Evolutionary conservation across 2,329 filamentous ascomycete species (phyloP).

Genomic region (Chalaropsis ovoidea): DNA sequence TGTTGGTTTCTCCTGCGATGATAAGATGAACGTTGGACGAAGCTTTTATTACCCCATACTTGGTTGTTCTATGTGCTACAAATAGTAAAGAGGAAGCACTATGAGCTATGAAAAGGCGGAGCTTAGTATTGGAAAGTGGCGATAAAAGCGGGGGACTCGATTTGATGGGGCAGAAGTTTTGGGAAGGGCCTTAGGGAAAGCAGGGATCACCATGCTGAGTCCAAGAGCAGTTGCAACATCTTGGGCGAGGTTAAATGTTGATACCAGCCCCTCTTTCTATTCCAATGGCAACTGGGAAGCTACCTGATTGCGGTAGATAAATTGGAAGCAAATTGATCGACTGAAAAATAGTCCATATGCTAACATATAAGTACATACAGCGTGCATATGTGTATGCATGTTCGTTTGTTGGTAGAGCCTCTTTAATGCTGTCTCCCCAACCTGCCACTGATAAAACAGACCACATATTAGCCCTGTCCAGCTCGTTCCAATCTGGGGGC

Average conservation of each 20-base stretch:
- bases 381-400: too few relatives aligned
- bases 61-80: neutral
- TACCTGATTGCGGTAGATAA: neutral
- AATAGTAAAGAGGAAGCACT: neutral
- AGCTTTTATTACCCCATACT: slow-evolving; percentile 8
- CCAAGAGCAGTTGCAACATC: neutral
- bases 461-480: neutral
- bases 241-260: neutral
- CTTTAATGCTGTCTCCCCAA: neutral
- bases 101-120: neutral
- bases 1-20: neutral
- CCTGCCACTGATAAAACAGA: neutral
- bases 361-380: too few relatives aligned
- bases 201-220: slow-evolving; percentile 4
- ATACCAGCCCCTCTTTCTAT: slow-evolving; percentile 4
- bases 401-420: neutral
- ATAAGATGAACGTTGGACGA: slow-evolving; percentile 10
- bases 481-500: neutral
- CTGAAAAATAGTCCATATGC: neutral
- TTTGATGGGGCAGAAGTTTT: neutral
- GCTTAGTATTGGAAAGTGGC: slow-evolving; percentile 2
- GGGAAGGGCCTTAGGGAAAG: neutral
- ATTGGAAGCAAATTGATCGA: neutral
- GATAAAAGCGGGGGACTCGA: neutral
- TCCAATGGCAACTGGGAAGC: neutral